These are phyloP conservation scores for Metschnikowia corniflorae DNA, from an alignment of 805 yeast genomes.

Conservation along the genomic window DNA sequence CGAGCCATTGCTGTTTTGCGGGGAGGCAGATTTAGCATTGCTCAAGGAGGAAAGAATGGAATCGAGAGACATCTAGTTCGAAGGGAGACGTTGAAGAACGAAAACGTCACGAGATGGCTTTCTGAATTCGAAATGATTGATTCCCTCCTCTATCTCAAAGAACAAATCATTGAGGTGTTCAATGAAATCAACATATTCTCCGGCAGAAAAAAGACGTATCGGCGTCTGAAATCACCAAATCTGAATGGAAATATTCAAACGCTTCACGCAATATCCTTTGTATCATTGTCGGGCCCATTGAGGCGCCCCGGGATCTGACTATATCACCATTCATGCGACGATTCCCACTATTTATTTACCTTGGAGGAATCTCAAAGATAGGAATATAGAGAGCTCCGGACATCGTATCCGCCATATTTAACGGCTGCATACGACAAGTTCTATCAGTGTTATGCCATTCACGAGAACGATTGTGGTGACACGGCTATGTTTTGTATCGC, in stretches of 20 bases:
- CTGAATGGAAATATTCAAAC: constrained; percentile 3
- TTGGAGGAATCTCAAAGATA: neutral
- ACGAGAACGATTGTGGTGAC: constrained; percentile 2
- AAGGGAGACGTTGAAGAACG: constrained; percentile 3
- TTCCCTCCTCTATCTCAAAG: constrained; percentile 2
- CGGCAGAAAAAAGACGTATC: neutral
- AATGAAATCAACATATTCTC: neutral
- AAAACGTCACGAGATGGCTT: constrained; percentile 4
- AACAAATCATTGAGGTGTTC: constrained; percentile 3
- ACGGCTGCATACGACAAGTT: constrained; percentile 1
- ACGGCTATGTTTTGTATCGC: constrained; percentile 2
- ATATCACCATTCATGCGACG: constrained; percentile 2
- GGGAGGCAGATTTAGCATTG: constrained; percentile 29
- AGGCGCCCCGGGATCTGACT: constrained; percentile 1
- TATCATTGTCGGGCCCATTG: constrained; percentile 3
- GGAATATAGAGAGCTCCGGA: neutral
- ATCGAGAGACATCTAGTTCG: no score
- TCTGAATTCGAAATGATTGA: constrained; percentile 5
- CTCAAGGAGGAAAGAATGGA: constrained; percentile 37
- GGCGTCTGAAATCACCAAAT: constrained; percentile 4
- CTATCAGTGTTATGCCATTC: constrained; percentile 1
- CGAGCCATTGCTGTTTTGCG: constrained; percentile 14
- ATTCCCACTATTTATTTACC: constrained; percentile 2
- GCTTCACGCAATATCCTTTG: neutral
- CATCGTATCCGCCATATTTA: neutral